phyloP scores from a whole-genome alignment of 257 asterid species.

The Paraleonurus japonicus region DNA sequence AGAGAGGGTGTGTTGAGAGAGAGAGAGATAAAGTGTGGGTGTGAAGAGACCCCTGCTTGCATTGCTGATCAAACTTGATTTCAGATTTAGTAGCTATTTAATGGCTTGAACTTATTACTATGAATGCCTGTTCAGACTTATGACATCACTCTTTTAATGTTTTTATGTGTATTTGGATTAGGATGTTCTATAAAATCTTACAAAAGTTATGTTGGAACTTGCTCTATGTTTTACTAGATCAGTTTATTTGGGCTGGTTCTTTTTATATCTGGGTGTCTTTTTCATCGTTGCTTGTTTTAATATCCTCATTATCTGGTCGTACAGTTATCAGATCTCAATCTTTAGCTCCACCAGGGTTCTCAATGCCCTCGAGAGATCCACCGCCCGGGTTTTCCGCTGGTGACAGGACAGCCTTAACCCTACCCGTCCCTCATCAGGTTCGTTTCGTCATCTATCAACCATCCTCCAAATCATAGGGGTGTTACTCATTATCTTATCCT shows the following conservation, averaged over 20 bases:
- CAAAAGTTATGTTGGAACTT: background rate
- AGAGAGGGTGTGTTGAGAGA: background rate
- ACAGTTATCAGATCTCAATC: constrained; percentile 65
- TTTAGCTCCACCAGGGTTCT: constrained; percentile 84
- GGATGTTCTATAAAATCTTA: background rate
- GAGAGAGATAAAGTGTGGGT: too few species aligned
- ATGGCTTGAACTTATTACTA: constrained; percentile 4
- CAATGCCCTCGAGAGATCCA: constrained; percentile 64
- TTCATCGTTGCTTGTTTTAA: background rate
- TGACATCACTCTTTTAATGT: background rate
- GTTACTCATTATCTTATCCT: background rate
- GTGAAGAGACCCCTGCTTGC: background rate
- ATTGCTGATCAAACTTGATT: background rate
- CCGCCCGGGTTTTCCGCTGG: constrained; percentile 77
- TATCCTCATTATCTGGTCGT: constrained; percentile 19
- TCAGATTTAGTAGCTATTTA: background rate
- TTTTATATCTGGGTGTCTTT: background rate
- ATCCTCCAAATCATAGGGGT: background rate
- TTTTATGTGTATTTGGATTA: too few species aligned
- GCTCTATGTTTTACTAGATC: background rate
- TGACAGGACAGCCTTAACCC: constrained; percentile 50
- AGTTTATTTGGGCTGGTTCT: background rate
- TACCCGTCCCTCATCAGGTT: constrained; percentile 56
- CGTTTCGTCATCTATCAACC: constrained; percentile 15
- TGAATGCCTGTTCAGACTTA: background rate